A percentile compares a stretch with the other conserved stretches of the same genome.
Conservation (phyloP, 2,329 filamentous ascomycete species). For the Trichoderma sp. region DNA sequence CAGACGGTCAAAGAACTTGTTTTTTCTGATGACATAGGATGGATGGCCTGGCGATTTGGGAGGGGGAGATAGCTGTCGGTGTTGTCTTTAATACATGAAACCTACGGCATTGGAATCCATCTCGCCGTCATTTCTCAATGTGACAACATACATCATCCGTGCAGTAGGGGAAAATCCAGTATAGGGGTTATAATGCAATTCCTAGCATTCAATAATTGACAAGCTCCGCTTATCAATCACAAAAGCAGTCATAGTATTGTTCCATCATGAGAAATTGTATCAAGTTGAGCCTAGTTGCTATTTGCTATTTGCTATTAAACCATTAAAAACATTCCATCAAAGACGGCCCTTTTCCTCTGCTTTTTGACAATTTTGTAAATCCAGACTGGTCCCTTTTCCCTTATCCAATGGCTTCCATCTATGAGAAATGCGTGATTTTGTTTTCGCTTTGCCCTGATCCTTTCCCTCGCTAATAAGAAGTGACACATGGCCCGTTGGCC, state of each 20-base stretch:
- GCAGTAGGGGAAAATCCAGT: background rate
- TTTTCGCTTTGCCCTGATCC: background rate
- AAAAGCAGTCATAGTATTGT: background rate
- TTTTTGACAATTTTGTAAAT: background rate
- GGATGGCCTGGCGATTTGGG: too few relatives aligned
- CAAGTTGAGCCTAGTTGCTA: background rate
- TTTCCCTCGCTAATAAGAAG: constrained; percentile 6
- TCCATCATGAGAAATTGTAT: background rate
- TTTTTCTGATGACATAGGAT: too few relatives aligned
- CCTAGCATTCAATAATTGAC: background rate
- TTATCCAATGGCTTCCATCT: constrained; percentile 1
- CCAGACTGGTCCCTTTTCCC: background rate
- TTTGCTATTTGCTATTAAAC: background rate
- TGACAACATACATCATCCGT: too few relatives aligned
- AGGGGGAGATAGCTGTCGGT: constrained; percentile 6
- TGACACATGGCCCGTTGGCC: constrained; percentile 2
- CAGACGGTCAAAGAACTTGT: background rate
- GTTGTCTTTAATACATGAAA: constrained; percentile 9
- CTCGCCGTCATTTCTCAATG: background rate
- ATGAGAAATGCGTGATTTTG: background rate
- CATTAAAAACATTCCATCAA: background rate
- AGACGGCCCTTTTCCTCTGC: constrained; percentile 9
- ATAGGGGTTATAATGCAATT: background rate
- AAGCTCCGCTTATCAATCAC: background rate
- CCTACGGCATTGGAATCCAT: constrained; percentile 22